These are phyloP conservation scores for Tetrahymena borealis DNA, from an alignment of 73 alveolate genomes.

Conservation along the genomic window DNA sequence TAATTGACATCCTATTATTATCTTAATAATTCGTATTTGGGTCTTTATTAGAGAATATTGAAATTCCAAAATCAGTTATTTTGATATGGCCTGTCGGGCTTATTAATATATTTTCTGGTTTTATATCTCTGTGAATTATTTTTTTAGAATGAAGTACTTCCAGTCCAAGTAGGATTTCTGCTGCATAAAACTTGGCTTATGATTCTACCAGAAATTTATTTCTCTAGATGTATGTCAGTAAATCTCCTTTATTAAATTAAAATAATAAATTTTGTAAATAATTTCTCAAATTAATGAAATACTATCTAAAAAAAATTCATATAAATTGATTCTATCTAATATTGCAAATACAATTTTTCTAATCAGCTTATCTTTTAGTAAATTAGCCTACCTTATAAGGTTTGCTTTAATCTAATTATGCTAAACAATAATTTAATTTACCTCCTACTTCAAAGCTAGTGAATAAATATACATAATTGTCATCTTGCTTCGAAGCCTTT, in stretches of 20 bases:
- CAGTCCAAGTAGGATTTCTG: neutral
- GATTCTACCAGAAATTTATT: neutral
- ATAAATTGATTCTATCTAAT: too few species aligned
- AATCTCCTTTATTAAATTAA: neutral
- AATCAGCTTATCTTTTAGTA: too few species aligned
- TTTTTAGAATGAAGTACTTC: neutral
- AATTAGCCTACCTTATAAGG: too few species aligned
- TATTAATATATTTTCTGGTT: neutral
- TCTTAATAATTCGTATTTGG: neutral
- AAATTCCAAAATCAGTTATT: slow-evolving; percentile 12
- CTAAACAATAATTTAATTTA: neutral
- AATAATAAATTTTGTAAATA: neutral
- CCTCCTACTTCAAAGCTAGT: neutral
- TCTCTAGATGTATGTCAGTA: neutral
- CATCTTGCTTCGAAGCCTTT: neutral
- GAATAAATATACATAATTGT: neutral
- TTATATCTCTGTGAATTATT: slow-evolving; percentile 7
- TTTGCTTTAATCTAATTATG: too few species aligned
- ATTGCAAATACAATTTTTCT: too few species aligned
- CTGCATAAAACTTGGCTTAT: neutral
- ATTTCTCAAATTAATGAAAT: neutral
- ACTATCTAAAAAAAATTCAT: too few species aligned
- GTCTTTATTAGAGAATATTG: neutral
- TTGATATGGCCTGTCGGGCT: neutral
- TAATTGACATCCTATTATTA: neutral